Conservation (phyloP, 2,329 filamentous ascomycete species). For the Annulohypoxylon truncatum region DNA sequence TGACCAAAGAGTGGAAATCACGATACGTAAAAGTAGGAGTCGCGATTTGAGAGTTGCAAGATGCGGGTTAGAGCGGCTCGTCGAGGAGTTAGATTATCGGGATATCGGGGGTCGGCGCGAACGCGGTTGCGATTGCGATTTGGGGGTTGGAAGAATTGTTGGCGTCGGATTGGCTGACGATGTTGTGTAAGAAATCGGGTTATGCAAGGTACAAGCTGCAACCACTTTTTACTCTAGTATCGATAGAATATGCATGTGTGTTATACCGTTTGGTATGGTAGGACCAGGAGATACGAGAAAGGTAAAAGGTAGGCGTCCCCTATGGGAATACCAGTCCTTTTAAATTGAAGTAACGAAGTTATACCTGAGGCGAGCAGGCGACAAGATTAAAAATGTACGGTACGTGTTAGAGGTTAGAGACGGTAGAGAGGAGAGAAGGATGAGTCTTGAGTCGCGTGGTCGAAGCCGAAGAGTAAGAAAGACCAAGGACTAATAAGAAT, state of each 20-base stretch:
- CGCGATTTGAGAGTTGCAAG: background rate
- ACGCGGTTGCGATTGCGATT: background rate
- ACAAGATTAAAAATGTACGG: background rate
- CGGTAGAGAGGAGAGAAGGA: constrained; percentile 23
- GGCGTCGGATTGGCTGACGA: constrained; percentile 32
- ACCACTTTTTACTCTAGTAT: constrained; percentile 45
- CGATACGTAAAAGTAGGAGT: constrained; percentile 22
- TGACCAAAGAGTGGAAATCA: constrained; percentile 38
- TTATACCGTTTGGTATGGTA: constrained; percentile 31
- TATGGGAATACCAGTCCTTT: constrained; percentile 28
- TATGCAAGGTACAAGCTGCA: constrained; percentile 52
- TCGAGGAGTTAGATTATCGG: constrained; percentile 16
- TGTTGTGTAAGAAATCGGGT: constrained; percentile 30
- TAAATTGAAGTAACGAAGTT: constrained; percentile 35
- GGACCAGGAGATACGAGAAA: constrained; percentile 29
- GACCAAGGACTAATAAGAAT: background rate
- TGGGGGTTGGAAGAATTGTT: background rate
- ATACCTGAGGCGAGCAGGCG: constrained; percentile 42
- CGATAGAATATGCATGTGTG: constrained; percentile 39
- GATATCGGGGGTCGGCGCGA: constrained; percentile 32
- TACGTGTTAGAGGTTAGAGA: background rate
- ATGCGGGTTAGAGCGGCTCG: constrained; percentile 20
- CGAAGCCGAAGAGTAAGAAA: constrained; percentile 23
- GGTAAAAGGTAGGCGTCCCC: constrained; percentile 21
- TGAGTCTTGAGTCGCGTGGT: constrained; percentile 43